Evolutionary conservation across 1,139 yeast species (phyloP).

Genomic region (Taphrina wiesneri): DNA sequence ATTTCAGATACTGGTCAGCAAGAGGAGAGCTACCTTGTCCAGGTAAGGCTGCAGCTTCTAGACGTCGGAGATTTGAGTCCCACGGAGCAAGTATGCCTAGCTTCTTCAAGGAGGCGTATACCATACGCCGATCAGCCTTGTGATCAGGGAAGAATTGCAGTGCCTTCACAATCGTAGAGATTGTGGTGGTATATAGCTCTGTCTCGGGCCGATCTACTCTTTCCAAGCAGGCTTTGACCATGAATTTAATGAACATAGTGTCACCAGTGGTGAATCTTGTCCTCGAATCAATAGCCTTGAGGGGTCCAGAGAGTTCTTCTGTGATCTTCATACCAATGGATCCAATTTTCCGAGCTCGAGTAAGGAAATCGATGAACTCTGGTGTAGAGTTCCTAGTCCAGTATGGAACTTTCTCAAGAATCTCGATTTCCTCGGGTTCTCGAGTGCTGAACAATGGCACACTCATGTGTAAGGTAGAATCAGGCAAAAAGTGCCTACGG

Average conservation of each 20-base stretch:
- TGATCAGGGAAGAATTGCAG: conserved; percentile 13
- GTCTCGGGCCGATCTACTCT: conserved; percentile 11
- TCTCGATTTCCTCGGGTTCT: not conserved
- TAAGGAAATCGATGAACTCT: conserved; percentile 2
- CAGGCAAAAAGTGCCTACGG: conserved; percentile 28
- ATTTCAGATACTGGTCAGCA: conserved; percentile 13
- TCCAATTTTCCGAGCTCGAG: conserved; percentile 10
- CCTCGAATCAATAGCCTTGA: not conserved
- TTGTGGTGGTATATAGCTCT: conserved; percentile 23
- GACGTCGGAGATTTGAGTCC: conserved; percentile 23
- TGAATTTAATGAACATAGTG: conserved; percentile 2
- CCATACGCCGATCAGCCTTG: not conserved
- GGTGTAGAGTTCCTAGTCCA: not conserved
- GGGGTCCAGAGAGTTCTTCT: not conserved
- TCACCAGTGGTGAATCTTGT: not conserved
- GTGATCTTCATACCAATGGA: not conserved
- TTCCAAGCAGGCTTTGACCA: conserved; percentile 24
- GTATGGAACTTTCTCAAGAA: not conserved
- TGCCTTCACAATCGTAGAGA: conserved; percentile 14
- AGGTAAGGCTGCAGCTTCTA: conserved; percentile 16
- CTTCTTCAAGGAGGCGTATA: conserved; percentile 22
- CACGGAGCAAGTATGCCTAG: conserved; percentile 26
- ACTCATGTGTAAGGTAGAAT: conserved; percentile 10
- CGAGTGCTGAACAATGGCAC: conserved; percentile 24
- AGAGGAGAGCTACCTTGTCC: conserved; percentile 10